phyloP scores from a whole-genome alignment of 441 rosid genomes.

The Croton setiger region DNA sequence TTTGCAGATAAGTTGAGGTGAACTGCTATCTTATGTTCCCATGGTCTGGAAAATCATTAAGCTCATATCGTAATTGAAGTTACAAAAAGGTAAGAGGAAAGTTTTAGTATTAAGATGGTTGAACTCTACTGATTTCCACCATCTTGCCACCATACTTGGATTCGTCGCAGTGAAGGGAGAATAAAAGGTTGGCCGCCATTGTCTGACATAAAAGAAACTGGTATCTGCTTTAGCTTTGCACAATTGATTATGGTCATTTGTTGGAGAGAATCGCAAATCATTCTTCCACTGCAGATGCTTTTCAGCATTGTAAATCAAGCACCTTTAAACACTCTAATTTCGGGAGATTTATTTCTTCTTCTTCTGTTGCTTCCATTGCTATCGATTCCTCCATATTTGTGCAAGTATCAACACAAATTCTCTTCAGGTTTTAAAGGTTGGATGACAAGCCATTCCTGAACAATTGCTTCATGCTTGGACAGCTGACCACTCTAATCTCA shows the following conservation, averaged over 20 bases:
- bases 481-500: not conserved
- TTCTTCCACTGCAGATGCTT: constrained; percentile 16
- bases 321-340: not conserved
- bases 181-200: not conserved
- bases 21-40: no score
- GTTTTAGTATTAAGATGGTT: constrained; percentile 13
- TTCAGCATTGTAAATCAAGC: not conserved
- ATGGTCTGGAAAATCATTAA: no score
- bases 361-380: not conserved
- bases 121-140: constrained; percentile 22
- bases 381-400: constrained; percentile 16
- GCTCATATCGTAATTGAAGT: no score
- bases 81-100: constrained; percentile 2
- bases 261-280: constrained; percentile 14
- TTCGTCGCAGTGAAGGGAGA: not conserved
- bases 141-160: not conserved
- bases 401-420: not conserved
- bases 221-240: constrained; percentile 18
- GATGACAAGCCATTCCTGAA: constrained; percentile 4
- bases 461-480: constrained; percentile 16
- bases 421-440: constrained; percentile 20
- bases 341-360: constrained; percentile 7
- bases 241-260: not conserved
- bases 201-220: constrained; percentile 13
- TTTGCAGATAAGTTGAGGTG: no score